These are phyloP conservation scores for Fraxinus angustifolia DNA, from an alignment of 305 asterid species.

Conservation along the genomic window DNA sequence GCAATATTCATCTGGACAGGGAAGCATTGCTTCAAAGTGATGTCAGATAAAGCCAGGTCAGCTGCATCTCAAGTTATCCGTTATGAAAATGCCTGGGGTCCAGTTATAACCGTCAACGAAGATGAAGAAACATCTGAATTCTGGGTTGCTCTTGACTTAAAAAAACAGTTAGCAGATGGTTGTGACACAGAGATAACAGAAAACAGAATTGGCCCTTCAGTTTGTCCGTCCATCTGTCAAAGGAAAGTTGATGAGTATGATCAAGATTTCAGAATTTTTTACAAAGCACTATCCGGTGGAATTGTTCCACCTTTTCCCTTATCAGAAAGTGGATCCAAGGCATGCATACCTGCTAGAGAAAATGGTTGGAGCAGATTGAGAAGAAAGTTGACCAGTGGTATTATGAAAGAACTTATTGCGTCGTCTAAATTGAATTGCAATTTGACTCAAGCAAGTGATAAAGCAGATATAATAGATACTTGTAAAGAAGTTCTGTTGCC, in stretches of 20 bases:
- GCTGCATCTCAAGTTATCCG: slow-evolving; percentile 77
- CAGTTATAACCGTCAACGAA: slow-evolving; percentile 51
- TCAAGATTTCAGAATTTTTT: slow-evolving; percentile 74
- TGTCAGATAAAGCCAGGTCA: slow-evolving; percentile 66
- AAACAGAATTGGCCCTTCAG: background rate
- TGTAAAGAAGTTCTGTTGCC: slow-evolving; percentile 26
- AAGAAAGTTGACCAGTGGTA: slow-evolving; percentile 45
- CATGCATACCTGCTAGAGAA: slow-evolving; percentile 65
- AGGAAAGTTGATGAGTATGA: slow-evolving; percentile 60
- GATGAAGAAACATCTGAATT: slow-evolving; percentile 69
- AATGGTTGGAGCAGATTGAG: slow-evolving; percentile 75
- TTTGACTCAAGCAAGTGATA: slow-evolving; percentile 17
- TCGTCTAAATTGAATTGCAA: slow-evolving; percentile 37
- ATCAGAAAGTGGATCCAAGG: slow-evolving; percentile 57
- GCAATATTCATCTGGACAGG: slow-evolving; percentile 81
- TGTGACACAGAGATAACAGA: background rate
- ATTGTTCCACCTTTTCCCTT: slow-evolving; percentile 72
- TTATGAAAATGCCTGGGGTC: slow-evolving; percentile 69
- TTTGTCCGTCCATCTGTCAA: slow-evolving; percentile 17
- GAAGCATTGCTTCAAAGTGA: slow-evolving; percentile 45
- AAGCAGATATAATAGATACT: slow-evolving; percentile 21
- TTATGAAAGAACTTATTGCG: slow-evolving; percentile 47
- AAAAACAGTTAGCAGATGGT: slow-evolving; percentile 28
- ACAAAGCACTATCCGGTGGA: slow-evolving; percentile 71
- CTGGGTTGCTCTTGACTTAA: slow-evolving; percentile 54